Evolutionary conservation across 2,329 filamentous ascomycete species (phyloP).

Genomic region (Scedosporium dehoogii): DNA sequence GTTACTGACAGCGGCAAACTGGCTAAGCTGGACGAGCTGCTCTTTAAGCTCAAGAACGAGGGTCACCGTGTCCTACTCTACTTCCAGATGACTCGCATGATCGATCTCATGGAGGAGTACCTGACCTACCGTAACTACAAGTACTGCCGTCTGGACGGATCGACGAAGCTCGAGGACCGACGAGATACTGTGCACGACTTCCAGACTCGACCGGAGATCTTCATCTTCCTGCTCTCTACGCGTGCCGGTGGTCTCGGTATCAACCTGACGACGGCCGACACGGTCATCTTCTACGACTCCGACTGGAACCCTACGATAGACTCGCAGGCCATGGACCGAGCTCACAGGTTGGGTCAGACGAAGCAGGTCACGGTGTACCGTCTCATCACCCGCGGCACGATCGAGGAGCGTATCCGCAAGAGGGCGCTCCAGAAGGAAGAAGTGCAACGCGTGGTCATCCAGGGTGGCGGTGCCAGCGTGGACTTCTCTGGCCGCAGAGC

Average conservation of each 20-base stretch:
- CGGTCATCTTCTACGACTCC: slow-evolving; percentile 98
- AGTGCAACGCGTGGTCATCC: slow-evolving; percentile 93
- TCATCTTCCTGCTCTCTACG: slow-evolving; percentile 92
- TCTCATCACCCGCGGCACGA: slow-evolving; percentile 91
- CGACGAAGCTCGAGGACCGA: slow-evolving; percentile 92
- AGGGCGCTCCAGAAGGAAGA: slow-evolving; percentile 96
- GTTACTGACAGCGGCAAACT: slow-evolving; percentile 97
- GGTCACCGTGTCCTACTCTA: slow-evolving; percentile 91
- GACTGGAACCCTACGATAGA: slow-evolving; percentile 99
- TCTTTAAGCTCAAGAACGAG: slow-evolving; percentile 83
- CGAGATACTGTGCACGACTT: slow-evolving; percentile 95
- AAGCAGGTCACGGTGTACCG: slow-evolving; percentile 95
- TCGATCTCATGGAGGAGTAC: slow-evolving; percentile 98
- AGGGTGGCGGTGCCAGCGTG: slow-evolving; percentile 79
- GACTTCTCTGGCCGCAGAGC: slow-evolving; percentile 91
- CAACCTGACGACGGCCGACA: slow-evolving; percentile 92
- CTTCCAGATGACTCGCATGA: slow-evolving; percentile 99
- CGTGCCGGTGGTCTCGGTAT: slow-evolving; percentile 96
- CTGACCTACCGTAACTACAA: slow-evolving; percentile 98
- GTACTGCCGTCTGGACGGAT: slow-evolving; percentile 92
- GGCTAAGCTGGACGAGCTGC: slow-evolving; percentile 76
- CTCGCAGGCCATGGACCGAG: slow-evolving; percentile 97
- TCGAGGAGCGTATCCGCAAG: slow-evolving; percentile 96
- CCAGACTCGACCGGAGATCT: slow-evolving; percentile 88
- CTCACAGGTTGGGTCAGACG: slow-evolving; percentile 93